These are phyloP conservation scores for Striga asiatica DNA, from an alignment of 257 asterid species.

Conservation along the genomic window DNA sequence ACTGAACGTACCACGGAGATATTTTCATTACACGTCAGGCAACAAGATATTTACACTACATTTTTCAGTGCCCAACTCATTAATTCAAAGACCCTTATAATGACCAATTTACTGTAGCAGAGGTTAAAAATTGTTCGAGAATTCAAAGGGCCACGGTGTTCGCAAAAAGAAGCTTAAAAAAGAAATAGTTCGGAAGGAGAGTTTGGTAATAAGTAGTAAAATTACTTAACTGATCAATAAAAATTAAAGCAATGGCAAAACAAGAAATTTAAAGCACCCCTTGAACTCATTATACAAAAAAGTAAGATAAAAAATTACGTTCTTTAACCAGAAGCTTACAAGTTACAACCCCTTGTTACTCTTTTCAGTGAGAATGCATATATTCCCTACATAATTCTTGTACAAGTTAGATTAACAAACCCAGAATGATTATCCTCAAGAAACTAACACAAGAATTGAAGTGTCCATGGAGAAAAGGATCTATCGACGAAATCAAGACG, in stretches of 20 bases:
- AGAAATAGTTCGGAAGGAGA: too few species aligned
- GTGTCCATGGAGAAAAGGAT: conserved; percentile 2
- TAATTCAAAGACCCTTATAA: too few species aligned
- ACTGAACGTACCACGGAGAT: conserved; percentile 13
- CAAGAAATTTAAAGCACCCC: too few species aligned
- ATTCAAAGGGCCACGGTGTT: too few species aligned
- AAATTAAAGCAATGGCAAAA: too few species aligned
- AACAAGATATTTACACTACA: neutral
- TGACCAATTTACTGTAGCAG: too few species aligned
- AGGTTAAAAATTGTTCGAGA: too few species aligned
- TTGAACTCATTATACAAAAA: neutral
- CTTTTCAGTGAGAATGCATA: neutral
- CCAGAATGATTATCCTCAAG: neutral
- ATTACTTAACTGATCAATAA: too few species aligned
- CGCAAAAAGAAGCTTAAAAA: too few species aligned
- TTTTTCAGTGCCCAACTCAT: neutral
- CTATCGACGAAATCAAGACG: conserved; percentile 3
- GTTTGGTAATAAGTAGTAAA: too few species aligned
- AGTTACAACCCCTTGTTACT: too few species aligned
- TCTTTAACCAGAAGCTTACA: neutral
- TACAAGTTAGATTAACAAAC: neutral
- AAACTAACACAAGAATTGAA: neutral
- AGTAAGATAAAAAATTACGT: neutral
- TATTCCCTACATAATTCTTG: neutral
- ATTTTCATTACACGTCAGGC: conserved; percentile 4